Base-by-base conservation (phyloP, 2,329 filamentous ascomycete species). In the Diplodia corticola region DNA sequence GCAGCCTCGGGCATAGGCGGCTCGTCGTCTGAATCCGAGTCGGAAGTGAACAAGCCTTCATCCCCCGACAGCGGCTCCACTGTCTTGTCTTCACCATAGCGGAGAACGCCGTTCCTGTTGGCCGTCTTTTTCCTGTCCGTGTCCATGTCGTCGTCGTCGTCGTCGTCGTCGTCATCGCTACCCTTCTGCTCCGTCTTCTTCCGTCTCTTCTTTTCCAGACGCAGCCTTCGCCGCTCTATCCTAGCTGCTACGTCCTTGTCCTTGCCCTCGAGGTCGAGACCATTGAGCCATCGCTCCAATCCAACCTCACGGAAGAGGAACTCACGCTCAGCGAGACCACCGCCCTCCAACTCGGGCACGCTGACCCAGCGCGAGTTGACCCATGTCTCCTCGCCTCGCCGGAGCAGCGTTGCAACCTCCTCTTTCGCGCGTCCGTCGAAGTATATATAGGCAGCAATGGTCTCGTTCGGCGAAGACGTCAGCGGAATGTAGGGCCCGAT, bases 341-440 rank as follows among this genome's bases (percentile, higher is more conserved):
- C 95, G 35, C 94, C 94, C 79, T 98, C 94, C 26, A 90, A 88
- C 30, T 93, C 89, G 2, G 94, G 92, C 6, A 99, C 88, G 75
- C 96, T 94, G 59, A 99, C 95, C 95, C 95, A 99, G 72, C 95
- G 86, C 65, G 93, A 97, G 75, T 98, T 99, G 26, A 99, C 96
- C 95, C 95, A 99, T 1, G 95, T 99, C 80, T 99, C 95, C 76
- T 98, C 95, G 26, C 95, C 94, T 13, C 93, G 90, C 65, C 95
- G 86, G 63, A 99, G 83, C 66, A 99, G 82, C 13, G 95, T 99
- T 63, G 95, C 95, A 3, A 99, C 96, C 80, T 99, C 95, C 77
- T 99, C 95, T 78, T 99, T 99, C 68, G 87, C 86, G 69, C 95
- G 86, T 20, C 95, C 95, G 78, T 99, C 95, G 75, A 99, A 99